Base-by-base conservation (phyloP, 2,329 filamentous ascomycete species). In the Aspergillus sergii region DNA sequence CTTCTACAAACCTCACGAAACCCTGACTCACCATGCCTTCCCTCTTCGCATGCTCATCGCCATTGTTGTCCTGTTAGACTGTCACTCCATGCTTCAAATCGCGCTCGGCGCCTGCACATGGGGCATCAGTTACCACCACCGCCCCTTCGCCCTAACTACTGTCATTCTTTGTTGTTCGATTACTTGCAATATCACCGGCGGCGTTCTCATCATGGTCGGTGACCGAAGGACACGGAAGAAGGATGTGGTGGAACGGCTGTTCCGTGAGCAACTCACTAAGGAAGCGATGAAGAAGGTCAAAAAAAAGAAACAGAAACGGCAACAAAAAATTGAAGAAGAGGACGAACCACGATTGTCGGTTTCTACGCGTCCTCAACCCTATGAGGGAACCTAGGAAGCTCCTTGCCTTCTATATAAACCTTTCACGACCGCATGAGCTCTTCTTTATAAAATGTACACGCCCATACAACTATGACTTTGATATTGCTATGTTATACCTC, bases 1-100 rank as follows among this genome's bases (percentile, higher is more conserved):
- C 7, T 96, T 94, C 77, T 96, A 96, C 82, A 94, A 94, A 71
- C 92, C 92, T 0, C 90, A 96, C 76, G 92, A 96, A 77, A 96
- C 92, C 0, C 83, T 87, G 39, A 96, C 92, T 0, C 92, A 96
- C 74, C 84, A 88, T 73, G 90, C 92, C 0, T 96, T 96, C 65
- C 91, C 92, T 0, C 81, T 94, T 1, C 84, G 85, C 36, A 82
- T 93, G 7, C 87, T 96, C 36, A 84, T 95, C 43, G 88, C 91
- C 62, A 89, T 94, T 63, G 89, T 94, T n/a, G 82, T 92, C 8
- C 81, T 96, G 2, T 84, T 95, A 3, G 92, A 96, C 75, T 89
- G 86, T 65, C 92, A 96, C 79, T 93, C 90, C 5, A 82, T 91
- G 39, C 84, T 96, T 46, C 92, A 96, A 73, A 92, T 96, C 69